Evolutionary conservation across 768 basidiomycete genomes (phyloP), one percentile per base, ranked within the genome.

Genomic region (Pilatotrama ljubarskyi): DNA sequence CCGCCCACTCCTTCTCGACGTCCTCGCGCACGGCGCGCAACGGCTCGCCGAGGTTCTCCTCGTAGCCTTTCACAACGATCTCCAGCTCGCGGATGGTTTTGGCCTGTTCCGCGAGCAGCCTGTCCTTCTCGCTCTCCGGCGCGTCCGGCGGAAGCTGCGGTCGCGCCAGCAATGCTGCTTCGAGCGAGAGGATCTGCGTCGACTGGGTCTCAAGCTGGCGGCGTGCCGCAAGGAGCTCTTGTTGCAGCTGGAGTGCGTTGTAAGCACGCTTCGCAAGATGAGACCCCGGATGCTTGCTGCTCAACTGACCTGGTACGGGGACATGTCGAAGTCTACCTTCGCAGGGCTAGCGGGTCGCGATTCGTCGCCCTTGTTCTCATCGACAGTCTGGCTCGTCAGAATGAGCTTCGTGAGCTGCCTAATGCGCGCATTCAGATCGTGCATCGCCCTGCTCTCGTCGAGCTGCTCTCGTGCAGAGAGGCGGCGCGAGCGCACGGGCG

Each of bases 251-350:
- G 22, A 25, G 3, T 20, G 5, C 43, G 10, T 6, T 20, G 18
- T 20, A 44, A 20, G 17, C 10, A 20, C 42, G 10, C 18, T 9
- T 26, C 24, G 32, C 11, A 24, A 17, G 18, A 20, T 20, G 5
- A 22, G 10, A n/a, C 10, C 7, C 8, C 35, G 14, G 3, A n/a
- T n/a, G n/a, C n/a, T n/a, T n/a, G 37, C 36, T 13, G 48, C 17
- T 5, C 41, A 6, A 69, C 77, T 58, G 46, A 90, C 88, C 77
- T 93, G 88, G 63, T 93, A 93, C 2, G 91, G 90, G 0, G 90
- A 84, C 84, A 91, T 85, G 69, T 94, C 91, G 66, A 93, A 95
- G 71, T 95, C 91, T 32, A 97, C 77, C 76, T 95, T 96, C 55
- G 82, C 82, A 0, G 95, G 95, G 73, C 93, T 95, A 6, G 79